Base-by-base conservation (phyloP, 1,284 basidiomycete species). In the Sanghuangporus weigelae region DNA sequence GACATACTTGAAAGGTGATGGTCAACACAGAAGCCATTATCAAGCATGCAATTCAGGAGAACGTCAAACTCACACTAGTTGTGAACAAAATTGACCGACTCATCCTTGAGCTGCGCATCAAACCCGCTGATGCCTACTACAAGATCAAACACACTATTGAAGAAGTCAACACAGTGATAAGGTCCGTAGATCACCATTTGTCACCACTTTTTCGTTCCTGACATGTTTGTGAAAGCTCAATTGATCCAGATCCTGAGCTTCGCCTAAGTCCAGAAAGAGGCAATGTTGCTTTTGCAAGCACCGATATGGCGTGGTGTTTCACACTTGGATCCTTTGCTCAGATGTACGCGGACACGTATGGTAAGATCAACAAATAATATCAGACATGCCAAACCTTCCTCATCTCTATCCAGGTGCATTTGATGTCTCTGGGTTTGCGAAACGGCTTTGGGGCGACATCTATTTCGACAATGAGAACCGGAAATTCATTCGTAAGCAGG, bases 71-170 rank as follows among this genome's bases (percentile, higher is more conserved):
- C 66, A 94, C 93, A 4, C 84, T 99, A 38, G 89, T 99, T 19
- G 84, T 99, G 69, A 99, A 99, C 83, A 99, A 99, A 83, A 89
- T 99, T 71, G 97, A 99, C 77, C 86, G 97, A 62, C 84, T 99
- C 55, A 96, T 99, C 68, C 85, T 99, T 56, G 97, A 99, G 76
- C 83, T 99, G 61, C 90, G 97, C 40, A 88, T 99, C 69, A 96
- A 96, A 69, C 96, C 97, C 56, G 80, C 89, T 53, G 97, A 99
- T 71, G 97, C 97, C 1, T 99, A 94, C 80, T 98, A 96, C 80
- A 99, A 99, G 81, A 93, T 99, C 69, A 97, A 95, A 75, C 96
- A 98, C 73, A 97, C 96, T 5, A 96, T 99, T 65, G 97, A 99
- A 73, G 97, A 99, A 75, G 90, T 99, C 66, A 99, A 99, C 76